Percentiles rank a stretch among this genome's conserved stretches.
Evolutionary conservation across 225 moss, liverwort and hornwort genomes (phyloP).

Genomic region (Anthoceros angustus): DNA sequence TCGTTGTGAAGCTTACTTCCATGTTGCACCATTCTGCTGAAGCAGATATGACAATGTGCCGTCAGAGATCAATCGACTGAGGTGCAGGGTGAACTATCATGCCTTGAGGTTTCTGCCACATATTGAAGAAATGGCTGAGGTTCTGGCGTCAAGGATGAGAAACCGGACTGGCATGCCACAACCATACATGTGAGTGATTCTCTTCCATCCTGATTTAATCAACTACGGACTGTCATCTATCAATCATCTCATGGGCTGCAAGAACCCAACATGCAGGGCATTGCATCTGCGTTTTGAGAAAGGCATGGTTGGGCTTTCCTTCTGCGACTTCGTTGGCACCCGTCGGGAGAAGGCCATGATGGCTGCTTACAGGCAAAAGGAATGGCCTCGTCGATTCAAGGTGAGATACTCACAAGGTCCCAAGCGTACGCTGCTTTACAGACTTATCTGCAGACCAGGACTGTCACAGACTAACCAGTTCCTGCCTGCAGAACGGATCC

Average conservation of each 20-base stretch:
- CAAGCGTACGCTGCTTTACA: neutral
- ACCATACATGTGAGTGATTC: constrained; percentile 29
- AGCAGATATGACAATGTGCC: constrained; percentile 19
- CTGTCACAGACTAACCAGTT: neutral
- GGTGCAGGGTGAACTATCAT: constrained; percentile 52
- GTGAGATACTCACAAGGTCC: constrained; percentile 6
- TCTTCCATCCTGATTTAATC: neutral
- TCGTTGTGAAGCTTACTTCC: too few species aligned
- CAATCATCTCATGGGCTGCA: neutral
- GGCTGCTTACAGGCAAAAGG: constrained; percentile 23
- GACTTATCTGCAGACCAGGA: neutral
- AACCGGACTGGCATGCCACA: constrained; percentile 32
- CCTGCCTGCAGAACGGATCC: constrained; percentile 7
- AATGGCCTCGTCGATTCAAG: constrained; percentile 37
- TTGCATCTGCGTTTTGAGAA: constrained; percentile 46
- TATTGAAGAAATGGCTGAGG: constrained; percentile 28
- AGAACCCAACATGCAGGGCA: constrained; percentile 16
- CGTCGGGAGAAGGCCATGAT: constrained; percentile 22
- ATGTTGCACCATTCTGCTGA: neutral
- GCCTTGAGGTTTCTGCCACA: constrained; percentile 34
- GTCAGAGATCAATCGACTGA: constrained; percentile 33
- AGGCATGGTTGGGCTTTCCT: constrained; percentile 46
- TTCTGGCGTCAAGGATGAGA: constrained; percentile 33
- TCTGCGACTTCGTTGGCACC: constrained; percentile 32
- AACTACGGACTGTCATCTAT: neutral